Evolutionary conservation across 306 rosid genomes (phyloP).

Genomic region (Astragalus glycyphyllos): DNA sequence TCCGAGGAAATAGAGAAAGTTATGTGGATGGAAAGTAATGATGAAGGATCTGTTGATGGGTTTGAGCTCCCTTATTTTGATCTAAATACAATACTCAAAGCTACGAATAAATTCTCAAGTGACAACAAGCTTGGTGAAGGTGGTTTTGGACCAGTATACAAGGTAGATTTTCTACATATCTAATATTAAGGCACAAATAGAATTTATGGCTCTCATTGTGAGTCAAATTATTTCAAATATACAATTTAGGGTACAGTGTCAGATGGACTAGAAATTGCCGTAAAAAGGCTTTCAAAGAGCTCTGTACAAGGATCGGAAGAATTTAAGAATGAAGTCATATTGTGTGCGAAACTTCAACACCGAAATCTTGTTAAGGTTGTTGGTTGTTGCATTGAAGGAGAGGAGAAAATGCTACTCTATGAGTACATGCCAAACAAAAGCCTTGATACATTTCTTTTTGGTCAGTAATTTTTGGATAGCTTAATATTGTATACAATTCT

Average conservation of each 20-base stretch:
- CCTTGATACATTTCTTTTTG: not conserved
- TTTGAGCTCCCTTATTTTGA: slow-evolving; percentile 56
- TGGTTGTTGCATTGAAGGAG: not conserved
- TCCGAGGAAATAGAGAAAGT: not conserved
- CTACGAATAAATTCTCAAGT: slow-evolving; percentile 53
- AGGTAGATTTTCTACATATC: slow-evolving; percentile 33
- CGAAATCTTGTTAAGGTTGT: slow-evolving; percentile 1
- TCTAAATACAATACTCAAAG: slow-evolving; percentile 40
- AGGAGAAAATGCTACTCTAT: not conserved
- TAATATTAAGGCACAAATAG: not conserved
- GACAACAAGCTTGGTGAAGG: slow-evolving; percentile 61
- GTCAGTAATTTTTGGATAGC: not conserved
- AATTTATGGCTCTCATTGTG: too few relatives aligned
- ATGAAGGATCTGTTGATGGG: slow-evolving; percentile 36
- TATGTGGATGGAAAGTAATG: not conserved
- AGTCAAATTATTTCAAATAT: not conserved
- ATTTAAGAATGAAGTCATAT: not conserved
- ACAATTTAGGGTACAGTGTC: slow-evolving; percentile 12
- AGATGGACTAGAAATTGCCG: slow-evolving; percentile 24
- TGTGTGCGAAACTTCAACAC: not conserved
- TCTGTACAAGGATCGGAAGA: slow-evolving; percentile 5
- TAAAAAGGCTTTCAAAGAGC: slow-evolving; percentile 24
- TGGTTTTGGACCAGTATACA: slow-evolving; percentile 69
- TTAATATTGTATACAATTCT: not conserved
- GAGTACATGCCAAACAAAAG: slow-evolving; percentile 1